Percentiles rank a stretch among this genome's conserved stretches.
phyloP scores from a whole-genome alignment of 306 rosid genomes.

The Vigna nakashimae region DNA sequence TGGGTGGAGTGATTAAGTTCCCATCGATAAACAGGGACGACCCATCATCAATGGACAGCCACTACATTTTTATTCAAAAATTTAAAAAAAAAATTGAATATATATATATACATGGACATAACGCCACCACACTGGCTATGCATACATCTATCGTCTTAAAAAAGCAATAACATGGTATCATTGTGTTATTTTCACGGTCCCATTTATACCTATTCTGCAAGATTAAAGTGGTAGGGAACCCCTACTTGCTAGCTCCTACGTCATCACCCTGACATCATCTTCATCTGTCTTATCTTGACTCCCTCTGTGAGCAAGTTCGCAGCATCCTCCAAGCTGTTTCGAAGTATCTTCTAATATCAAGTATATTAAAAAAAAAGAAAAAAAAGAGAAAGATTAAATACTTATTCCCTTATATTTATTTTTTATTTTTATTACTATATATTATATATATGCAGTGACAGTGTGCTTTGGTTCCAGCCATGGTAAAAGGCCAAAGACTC shows the following conservation, averaged over 20 bases:
- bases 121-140: background rate
- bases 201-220: background rate
- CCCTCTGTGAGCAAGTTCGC: conserved; percentile 45
- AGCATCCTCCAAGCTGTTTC: conserved; percentile 46
- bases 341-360: conserved; percentile 44
- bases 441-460: conserved; percentile 20
- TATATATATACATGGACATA: background rate
- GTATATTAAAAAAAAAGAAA: background rate
- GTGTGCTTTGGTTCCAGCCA: background rate
- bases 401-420: background rate
- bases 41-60: no score
- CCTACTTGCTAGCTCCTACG: conserved; percentile 35
- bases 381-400: background rate
- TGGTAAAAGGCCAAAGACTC: background rate
- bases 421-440: background rate
- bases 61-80: no score
- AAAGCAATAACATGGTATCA: background rate
- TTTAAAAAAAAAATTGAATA: no score
- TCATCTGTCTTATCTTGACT: conserved; percentile 21
- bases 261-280: conserved; percentile 51
- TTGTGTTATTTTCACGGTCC: background rate
- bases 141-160: background rate
- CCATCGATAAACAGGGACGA: no score
- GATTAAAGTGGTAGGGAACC: background rate
- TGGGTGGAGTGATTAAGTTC: no score